These are phyloP conservation scores for Tetrastigma voinierianum DNA, from an alignment of 164 flowering plant species.

Conservation along the genomic window DNA sequence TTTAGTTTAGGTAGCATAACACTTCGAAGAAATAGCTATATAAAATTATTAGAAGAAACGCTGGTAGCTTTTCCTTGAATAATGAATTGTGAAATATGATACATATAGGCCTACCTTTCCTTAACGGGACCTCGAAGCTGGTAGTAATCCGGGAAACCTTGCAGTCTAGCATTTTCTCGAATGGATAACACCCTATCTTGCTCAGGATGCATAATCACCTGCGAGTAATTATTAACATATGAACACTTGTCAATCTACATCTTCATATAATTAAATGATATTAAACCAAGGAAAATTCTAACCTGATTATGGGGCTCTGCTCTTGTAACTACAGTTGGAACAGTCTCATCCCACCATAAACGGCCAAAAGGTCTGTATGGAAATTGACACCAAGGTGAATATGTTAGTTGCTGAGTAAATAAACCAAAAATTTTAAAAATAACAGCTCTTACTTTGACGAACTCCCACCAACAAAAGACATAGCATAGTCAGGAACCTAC, in stretches of 20 bases:
- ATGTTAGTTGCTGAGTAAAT: background rate
- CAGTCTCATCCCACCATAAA: slow-evolving; percentile 87
- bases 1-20: too few species aligned
- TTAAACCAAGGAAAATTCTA: background rate
- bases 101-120: slow-evolving; percentile 35
- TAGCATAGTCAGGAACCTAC: slow-evolving; percentile 87
- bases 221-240: background rate
- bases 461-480: slow-evolving; percentile 52
- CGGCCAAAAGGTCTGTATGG: slow-evolving; percentile 73
- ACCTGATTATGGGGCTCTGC: slow-evolving; percentile 97
- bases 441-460: slow-evolving; percentile 60
- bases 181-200: slow-evolving; percentile 82
- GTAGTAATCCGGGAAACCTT: slow-evolving; percentile 80
- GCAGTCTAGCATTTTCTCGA: slow-evolving; percentile 83
- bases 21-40: too few species aligned
- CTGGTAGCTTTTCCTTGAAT: too few species aligned
- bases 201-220: slow-evolving; percentile 64
- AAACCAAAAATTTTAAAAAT: background rate
- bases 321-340: slow-evolving; percentile 81
- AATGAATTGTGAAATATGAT: too few species aligned
- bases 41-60: too few species aligned
- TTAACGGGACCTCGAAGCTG: slow-evolving; percentile 58
- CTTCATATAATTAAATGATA: background rate
- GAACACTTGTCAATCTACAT: background rate
- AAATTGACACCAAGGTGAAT: background rate